Evolutionary conservation across 2,329 filamentous ascomycete species (phyloP), one percentile per base, ranked within the genome.

Genomic region (Metarhizium humberi): DNA sequence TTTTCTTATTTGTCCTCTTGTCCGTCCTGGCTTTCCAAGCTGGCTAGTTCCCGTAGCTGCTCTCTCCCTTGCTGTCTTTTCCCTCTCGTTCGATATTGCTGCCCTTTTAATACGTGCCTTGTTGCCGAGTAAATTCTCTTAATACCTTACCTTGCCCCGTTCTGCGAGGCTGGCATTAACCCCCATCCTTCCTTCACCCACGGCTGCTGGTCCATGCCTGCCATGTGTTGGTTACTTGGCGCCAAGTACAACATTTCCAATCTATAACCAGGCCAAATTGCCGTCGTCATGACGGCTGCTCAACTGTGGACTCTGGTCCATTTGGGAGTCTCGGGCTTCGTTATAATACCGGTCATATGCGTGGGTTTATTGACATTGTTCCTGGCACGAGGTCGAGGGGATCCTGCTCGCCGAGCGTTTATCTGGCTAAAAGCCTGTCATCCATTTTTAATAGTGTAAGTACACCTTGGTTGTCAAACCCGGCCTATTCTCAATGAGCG

Each of bases 291-390:
- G 32, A 51, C 48, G 11, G 51, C 43, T 55, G 50, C 16, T 43
- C 50, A 51, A 40, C 11, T 53, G 32, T 57, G 56, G 56, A 57
- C 56, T 10, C 55, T 55, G 13, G 53, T 57, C 53, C 56, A 57
- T 32, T 53, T 53, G 2, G 50, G 53, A 43, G 48, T 55, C 10
- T 50, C 56, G 18, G 56, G 56, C 20, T 57, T 57, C 29, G 50
- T 51, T 47, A n/a, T 51, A 10, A 13, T 57, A 34, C 56, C 56
- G 8, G 53, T 55, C 50, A 34, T 47, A 45, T 53, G 52, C 34
- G 40, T 50, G 6, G 56, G 53, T 10, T 14, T 57, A 11, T 45
- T 55, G 20, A 57, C 46, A 36, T 43, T 53, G 32, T 1, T 55
- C 4, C 20, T 57, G 53, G 53, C 51, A 20, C 43, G 56, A 18